These are phyloP conservation scores for Penicillium aurantiogriseum DNA, from an alignment of 2,329 filamentous ascomycete species.

Conservation along the genomic window DNA sequence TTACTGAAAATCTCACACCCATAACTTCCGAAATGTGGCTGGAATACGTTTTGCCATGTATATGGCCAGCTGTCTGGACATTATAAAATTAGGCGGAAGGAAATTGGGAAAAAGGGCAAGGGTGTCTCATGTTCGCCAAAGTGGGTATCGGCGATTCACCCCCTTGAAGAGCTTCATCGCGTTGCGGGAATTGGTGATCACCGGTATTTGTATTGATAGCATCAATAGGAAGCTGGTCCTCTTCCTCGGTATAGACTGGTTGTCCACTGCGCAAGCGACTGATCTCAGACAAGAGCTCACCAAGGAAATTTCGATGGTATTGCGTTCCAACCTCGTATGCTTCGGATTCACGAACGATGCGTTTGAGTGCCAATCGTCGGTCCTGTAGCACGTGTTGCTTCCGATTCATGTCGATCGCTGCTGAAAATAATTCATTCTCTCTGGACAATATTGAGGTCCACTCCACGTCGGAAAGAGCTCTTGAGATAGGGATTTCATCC, in stretches of 20 bases:
- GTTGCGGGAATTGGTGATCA: no score
- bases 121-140: no score
- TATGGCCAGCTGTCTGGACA: no score
- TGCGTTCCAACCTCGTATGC: not conserved
- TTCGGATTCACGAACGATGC: not conserved
- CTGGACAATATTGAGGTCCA: not conserved
- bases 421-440: not conserved
- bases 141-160: no score
- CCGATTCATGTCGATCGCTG: not conserved
- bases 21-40: no score
- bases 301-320: not conserved
- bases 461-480: not conserved
- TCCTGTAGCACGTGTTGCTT: not conserved
- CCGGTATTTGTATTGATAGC: no score
- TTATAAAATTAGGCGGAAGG: no score
- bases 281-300: not conserved
- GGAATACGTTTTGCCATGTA: no score
- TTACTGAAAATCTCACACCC: no score
- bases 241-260: not conserved
- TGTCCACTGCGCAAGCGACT: not conserved
- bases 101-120: no score
- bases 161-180: no score
- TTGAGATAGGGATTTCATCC: not conserved
- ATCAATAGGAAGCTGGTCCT: no score
- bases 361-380: not conserved